phyloP scores from a whole-genome alignment of 306 rosid genomes.

The Spatholobus suberectus region DNA sequence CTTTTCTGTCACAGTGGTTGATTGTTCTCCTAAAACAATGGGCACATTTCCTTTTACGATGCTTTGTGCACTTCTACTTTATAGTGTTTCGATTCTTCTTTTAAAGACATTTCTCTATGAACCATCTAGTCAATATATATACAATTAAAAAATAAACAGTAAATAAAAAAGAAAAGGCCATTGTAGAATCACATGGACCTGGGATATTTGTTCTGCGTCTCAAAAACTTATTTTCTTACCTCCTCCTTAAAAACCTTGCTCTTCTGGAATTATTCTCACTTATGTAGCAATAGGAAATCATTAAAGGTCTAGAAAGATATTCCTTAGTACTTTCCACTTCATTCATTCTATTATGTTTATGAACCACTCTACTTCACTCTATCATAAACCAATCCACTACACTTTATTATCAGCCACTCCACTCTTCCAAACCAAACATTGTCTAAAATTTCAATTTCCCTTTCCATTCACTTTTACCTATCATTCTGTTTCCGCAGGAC shows the following conservation, averaged over 20 bases:
- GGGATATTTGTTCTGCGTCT: too few relatives aligned
- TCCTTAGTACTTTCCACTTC: not conserved
- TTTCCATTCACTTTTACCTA: not conserved
- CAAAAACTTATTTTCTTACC: too few relatives aligned
- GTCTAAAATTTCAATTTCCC: not conserved
- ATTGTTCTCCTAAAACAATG: not conserved
- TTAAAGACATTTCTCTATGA: not conserved
- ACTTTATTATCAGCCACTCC: constrained; percentile 8
- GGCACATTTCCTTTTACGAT: not conserved
- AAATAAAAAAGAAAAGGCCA: too few relatives aligned
- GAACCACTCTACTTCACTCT: not conserved
- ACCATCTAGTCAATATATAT: not conserved
- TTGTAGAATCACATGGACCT: too few relatives aligned
- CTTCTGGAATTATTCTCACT: not conserved
- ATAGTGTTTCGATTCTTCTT: not conserved
- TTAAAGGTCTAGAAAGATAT: not conserved
- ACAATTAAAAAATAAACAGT: not conserved
- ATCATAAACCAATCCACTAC: not conserved
- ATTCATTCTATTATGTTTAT: not conserved
- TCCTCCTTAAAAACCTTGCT: too few relatives aligned
- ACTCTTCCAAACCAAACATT: not conserved
- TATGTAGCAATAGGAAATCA: not conserved
- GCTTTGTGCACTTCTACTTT: not conserved
- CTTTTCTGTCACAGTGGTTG: not conserved
- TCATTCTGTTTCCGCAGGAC: not conserved